Conservation (phyloP, 2,329 filamentous ascomycete species). For the Claviceps arundinis region DNA sequence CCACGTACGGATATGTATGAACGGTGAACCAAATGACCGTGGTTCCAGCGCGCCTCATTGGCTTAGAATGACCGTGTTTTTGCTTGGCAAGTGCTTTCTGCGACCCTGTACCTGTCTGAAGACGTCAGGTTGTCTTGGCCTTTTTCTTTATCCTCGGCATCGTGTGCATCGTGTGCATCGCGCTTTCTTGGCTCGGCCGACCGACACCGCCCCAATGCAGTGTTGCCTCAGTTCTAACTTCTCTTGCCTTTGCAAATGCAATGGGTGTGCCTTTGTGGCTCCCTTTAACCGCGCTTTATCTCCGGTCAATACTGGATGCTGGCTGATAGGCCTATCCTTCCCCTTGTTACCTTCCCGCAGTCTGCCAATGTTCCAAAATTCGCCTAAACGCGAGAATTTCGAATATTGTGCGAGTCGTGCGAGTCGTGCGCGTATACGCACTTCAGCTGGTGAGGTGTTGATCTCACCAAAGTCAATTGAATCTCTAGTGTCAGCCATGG, state of each 20-base stretch:
- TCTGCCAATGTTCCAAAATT: no score
- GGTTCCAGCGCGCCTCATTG: background rate
- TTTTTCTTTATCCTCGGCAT: background rate
- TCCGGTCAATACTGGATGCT: background rate
- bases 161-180: background rate
- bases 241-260: no score
- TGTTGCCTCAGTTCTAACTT: background rate
- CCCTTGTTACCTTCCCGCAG: no score
- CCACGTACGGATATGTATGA: background rate
- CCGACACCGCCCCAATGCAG: slow-evolving; percentile 4
- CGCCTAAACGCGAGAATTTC: no score
- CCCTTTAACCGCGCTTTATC: background rate
- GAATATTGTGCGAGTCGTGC: no score
- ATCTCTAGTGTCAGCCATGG: no score
- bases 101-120: background rate
- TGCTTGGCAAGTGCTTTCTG: background rate
- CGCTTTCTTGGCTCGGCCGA: slow-evolving; percentile 6
- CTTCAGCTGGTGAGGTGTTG: no score
- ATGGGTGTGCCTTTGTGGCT: background rate
- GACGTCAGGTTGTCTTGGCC: background rate
- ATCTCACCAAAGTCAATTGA: no score
- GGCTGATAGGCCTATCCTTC: no score
- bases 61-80: background rate
- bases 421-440: no score
- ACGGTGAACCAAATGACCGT: no score